Evolutionary conservation across 495 filamentous ascomycete species (phyloP), one percentile per base, ranked within the genome.

Genomic region (Penicillium robsamsonii): DNA sequence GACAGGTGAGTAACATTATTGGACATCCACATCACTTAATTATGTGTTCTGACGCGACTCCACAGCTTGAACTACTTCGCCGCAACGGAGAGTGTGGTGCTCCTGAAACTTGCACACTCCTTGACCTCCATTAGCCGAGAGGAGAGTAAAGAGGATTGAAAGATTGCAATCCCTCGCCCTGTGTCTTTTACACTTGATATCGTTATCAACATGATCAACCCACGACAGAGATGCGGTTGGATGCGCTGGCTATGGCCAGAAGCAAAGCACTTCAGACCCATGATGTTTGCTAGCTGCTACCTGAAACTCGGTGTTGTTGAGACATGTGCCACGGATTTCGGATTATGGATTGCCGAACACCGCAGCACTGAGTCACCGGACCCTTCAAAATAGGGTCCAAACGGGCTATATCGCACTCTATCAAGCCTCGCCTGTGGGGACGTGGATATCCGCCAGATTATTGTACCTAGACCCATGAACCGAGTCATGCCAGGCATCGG

Each of bases 71-170:
- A 97, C 60, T 96, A 97, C 70, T 96, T 96, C 61, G 94, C 94
- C 2, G 93, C 92, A 0, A 98, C 94, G 3, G 94, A 98, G 75
- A 97, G 94, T 59, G 94, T 97, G 29, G 94, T 96, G 24, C 74
- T 97, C 56, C 71, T 96, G 55, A 89, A 93, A 55, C 77, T 98
- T n/a, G 75, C 75, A 35, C 75, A 79, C 50, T 74, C 73, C 0
- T 59, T 79, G 46, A 79, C 73, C 55, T 70, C 74, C 8, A 79
- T 79, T 55, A 71, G 70, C 52, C 71, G 72, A 56, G 72, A 75
- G 22, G 52, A 54, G 53, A 71, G 71, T 53, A 68, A 66, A 44
- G 65, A 68, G 46, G 73, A 77, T 33, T 75, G 74, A 77, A 43
- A 25, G 22, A n/a, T 17, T 42, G 53, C 33, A 27, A 33, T 27